Percentiles rank a stretch among this genome's conserved stretches.
These are phyloP conservation scores for Globisporangium irregulare DNA, from an alignment of 352 stramenopile species.

Conservation along the genomic window DNA sequence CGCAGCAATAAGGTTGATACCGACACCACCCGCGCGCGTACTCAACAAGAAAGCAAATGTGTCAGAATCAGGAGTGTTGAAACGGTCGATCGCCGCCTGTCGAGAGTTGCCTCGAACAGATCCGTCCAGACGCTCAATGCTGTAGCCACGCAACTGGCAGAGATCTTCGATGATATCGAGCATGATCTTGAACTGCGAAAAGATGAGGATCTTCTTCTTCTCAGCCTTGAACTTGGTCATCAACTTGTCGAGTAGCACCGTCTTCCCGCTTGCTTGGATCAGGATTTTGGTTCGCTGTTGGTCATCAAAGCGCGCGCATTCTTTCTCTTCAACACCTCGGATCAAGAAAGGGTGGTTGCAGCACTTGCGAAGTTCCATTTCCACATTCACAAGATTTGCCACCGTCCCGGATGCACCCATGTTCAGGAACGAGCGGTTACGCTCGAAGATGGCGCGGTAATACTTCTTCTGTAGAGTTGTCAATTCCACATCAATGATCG, in stretches of 20 bases:
- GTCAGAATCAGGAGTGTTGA: constrained; percentile 93
- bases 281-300: constrained; percentile 69
- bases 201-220: constrained; percentile 98
- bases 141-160: constrained; percentile 76
- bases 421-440: constrained; percentile 93
- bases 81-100: constrained; percentile 98
- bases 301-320: constrained; percentile 83
- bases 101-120: constrained; percentile 95
- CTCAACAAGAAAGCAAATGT: constrained; percentile 97
- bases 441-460: constrained; percentile 98
- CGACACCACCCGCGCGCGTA: constrained; percentile 96
- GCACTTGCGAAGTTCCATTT: constrained; percentile 99
- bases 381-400: constrained; percentile 98
- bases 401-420: constrained; percentile 88
- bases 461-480: constrained; percentile 99
- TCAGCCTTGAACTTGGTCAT: constrained; percentile 96
- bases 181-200: constrained; percentile 99
- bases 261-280: constrained; percentile 93
- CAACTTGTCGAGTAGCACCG: constrained; percentile 99
- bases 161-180: constrained; percentile 95
- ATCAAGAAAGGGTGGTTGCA: constrained; percentile 99
- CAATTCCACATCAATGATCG: constrained; percentile 99
- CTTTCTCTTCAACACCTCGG: constrained; percentile 96
- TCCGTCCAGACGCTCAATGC: constrained; percentile 96
- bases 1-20: constrained; percentile 95